Conservation (phyloP, 768 basidiomycete genomes). For the Suillus clintonianus region DNA sequence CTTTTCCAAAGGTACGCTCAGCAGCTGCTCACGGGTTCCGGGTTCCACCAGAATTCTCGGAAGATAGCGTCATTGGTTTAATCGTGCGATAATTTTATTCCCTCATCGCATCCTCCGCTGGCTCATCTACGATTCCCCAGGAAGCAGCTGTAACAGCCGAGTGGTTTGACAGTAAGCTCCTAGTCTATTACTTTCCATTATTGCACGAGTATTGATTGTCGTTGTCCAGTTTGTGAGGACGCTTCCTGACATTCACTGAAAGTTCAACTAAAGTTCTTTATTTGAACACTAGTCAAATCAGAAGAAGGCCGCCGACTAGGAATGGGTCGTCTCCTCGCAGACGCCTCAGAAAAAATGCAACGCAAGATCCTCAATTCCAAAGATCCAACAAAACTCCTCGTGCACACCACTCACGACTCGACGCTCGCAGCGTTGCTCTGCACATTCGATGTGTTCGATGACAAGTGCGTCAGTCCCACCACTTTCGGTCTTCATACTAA, state of each 20-base stretch:
- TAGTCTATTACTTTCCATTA: background rate
- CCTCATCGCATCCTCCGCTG: background rate
- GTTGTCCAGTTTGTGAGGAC: conserved; percentile 23
- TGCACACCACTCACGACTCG: conserved; percentile 76
- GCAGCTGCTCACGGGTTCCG: conserved; percentile 70
- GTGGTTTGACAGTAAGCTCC: conserved; percentile 66
- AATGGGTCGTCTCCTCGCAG: conserved; percentile 73
- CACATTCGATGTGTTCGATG: conserved; percentile 74
- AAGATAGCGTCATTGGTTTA: conserved; percentile 55
- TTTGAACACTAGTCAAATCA: conserved; percentile 54
- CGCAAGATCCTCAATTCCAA: conserved; percentile 47
- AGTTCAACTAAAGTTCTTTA: conserved; percentile 4
- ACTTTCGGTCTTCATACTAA: background rate
- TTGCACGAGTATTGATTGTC: conserved; percentile 7
- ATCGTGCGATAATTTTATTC: conserved; percentile 45
- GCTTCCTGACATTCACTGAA: background rate
- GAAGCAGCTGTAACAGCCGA: conserved; percentile 75
- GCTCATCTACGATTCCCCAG: conserved; percentile 33
- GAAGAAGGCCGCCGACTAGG: conserved; percentile 76
- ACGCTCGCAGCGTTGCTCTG: conserved; percentile 62
- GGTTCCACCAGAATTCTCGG: conserved; percentile 73
- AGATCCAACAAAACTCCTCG: conserved; percentile 62
- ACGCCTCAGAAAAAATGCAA: conserved; percentile 65
- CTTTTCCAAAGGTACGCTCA: conserved; percentile 53
- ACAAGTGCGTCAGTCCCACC: conserved; percentile 45